Conservation (phyloP, 176 grass and related monocot species). For the Avena eriantha region DNA sequence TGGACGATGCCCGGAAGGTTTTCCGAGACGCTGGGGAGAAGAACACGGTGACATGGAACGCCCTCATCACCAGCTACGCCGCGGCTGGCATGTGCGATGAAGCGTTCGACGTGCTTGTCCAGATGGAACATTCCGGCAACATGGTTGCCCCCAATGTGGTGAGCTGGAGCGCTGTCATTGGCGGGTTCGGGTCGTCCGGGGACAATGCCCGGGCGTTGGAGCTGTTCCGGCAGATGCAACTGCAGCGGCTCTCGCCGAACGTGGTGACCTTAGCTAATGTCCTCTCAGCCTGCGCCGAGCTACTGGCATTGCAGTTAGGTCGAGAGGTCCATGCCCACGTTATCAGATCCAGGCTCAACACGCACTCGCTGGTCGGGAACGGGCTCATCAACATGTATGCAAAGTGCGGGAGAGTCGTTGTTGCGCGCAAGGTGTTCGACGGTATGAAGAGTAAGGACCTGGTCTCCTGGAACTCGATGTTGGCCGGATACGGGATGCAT, state of each 20-base stretch:
- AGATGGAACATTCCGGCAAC: constrained; percentile 36
- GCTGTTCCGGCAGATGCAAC: constrained; percentile 61
- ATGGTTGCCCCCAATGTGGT: constrained; percentile 52
- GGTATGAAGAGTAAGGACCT: constrained; percentile 53
- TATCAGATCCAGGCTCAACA: constrained; percentile 37
- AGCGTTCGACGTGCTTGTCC: constrained; percentile 44
- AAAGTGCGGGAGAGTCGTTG: constrained; percentile 48
- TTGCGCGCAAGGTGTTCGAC: constrained; percentile 44
- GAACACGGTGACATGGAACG: constrained; percentile 63
- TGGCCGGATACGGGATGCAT: constrained; percentile 54
- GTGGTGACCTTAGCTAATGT: constrained; percentile 51
- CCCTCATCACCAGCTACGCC: constrained; percentile 62
- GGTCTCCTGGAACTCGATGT: constrained; percentile 75
- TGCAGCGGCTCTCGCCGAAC: constrained; percentile 36
- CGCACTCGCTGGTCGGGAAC: constrained; percentile 43
- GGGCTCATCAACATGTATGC: constrained; percentile 60
- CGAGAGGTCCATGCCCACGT: constrained; percentile 55
- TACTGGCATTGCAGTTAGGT: constrained; percentile 51
- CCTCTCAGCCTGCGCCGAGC: constrained; percentile 56
- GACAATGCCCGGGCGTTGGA: constrained; percentile 46
- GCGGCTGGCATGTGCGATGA: constrained; percentile 45
- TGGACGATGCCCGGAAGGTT: constrained; percentile 43
- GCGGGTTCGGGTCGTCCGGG: constrained; percentile 41
- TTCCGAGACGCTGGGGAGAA: constrained; percentile 22
- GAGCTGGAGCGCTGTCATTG: constrained; percentile 69